Conservation (phyloP, 2,329 filamentous ascomycete species). For the Exophiala phaeomuriformis region DNA sequence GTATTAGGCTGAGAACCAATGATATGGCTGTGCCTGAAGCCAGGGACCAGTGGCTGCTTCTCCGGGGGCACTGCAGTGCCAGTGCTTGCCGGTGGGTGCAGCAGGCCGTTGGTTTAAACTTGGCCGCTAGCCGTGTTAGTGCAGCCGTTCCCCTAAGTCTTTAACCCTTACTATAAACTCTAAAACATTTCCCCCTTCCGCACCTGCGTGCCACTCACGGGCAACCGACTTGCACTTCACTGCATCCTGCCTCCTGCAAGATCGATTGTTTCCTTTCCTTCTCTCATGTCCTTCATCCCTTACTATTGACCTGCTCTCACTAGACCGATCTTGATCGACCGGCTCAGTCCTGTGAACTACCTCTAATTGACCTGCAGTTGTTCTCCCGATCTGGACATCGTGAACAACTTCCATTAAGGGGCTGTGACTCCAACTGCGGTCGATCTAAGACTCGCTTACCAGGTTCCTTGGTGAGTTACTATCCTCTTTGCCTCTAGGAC, state of each 20-base stretch:
- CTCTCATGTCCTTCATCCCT: not conserved
- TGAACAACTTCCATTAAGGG: constrained; percentile 2
- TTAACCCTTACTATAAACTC: not conserved
- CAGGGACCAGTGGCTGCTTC: not conserved
- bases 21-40: constrained; percentile 12
- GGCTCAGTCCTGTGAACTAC: not conserved
- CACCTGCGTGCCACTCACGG: not conserved
- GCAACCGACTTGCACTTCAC: not conserved
- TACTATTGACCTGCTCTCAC: not conserved
- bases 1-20: constrained; percentile 23
- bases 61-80: no score
- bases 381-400: not conserved
- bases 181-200: not conserved
- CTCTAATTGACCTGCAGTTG: not conserved
- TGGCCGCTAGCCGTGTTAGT: constrained; percentile 1
- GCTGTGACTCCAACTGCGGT: constrained; percentile 6
- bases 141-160: not conserved
- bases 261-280: not conserved
- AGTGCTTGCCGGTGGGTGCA: not conserved
- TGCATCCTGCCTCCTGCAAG: not conserved
- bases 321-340: not conserved
- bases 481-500: not conserved
- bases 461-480: not conserved
- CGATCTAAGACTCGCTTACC: constrained; percentile 1
- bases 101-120: constrained; percentile 2